These are phyloP conservation scores for Rhodotorula graminis DNA, from an alignment of 768 basidiomycete genomes.

Conservation along the genomic window DNA sequence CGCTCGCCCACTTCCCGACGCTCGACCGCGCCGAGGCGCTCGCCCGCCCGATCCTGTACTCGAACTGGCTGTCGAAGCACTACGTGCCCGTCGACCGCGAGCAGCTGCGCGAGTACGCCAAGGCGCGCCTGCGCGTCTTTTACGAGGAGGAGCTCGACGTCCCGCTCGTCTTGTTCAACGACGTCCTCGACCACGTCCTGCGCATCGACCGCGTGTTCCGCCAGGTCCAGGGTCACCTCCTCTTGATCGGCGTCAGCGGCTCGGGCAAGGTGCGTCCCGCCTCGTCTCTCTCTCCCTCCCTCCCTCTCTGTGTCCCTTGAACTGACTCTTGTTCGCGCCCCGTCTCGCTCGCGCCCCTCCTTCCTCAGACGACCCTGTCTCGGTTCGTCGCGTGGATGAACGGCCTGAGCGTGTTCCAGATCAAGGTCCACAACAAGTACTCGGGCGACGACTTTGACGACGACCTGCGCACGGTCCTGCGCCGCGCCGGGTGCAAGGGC, in stretches of 20 bases:
- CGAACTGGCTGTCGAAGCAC: conserved; percentile 97
- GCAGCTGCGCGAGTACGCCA: conserved; percentile 86
- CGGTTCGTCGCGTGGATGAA: conserved; percentile 99
- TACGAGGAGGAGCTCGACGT: conserved; percentile 99
- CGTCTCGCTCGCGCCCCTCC: not conserved
- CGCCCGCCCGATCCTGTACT: conserved; percentile 84
- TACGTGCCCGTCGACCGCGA: conserved; percentile 95
- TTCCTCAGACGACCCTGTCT: conserved; percentile 79
- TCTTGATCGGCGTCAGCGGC: conserved; percentile 95
- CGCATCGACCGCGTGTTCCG: conserved; percentile 98
- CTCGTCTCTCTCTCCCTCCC: conserved; percentile 19
- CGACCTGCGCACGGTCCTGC: conserved; percentile 87
- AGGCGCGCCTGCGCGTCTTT: conserved; percentile 93
- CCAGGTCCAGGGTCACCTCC: conserved; percentile 90
- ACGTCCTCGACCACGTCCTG: conserved; percentile 94
- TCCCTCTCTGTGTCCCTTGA: not conserved
- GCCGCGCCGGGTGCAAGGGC: conserved; percentile 93
- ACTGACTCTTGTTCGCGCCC: not conserved
- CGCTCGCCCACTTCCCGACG: conserved; percentile 86
- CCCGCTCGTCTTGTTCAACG: conserved; percentile 94
- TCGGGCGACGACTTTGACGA: conserved; percentile 98
- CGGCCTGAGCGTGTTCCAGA: conserved; percentile 96
- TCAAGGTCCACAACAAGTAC: conserved; percentile 99
- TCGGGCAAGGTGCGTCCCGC: conserved; percentile 76
- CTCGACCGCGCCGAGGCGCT: conserved; percentile 83